Percentiles rank a stretch among this genome's conserved stretches.
Evolutionary conservation across 2,329 filamentous ascomycete species (phyloP).

Genomic region (Aspergillus cejpii): DNA sequence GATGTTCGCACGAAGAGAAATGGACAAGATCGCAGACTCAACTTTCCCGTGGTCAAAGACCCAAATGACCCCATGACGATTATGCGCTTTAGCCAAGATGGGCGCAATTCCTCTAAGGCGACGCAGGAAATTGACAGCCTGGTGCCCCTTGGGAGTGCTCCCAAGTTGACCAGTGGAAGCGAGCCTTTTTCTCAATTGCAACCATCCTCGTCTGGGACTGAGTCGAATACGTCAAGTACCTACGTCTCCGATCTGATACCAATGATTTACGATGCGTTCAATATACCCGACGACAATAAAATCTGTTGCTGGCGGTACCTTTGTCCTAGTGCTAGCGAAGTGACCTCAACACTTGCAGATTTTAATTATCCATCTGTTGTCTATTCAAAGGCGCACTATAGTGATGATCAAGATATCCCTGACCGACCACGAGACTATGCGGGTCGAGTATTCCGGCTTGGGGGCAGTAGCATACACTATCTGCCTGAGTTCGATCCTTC

Average conservation of each 20-base stretch:
- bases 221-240: conserved; percentile 11
- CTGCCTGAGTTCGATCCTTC: conserved; percentile 69
- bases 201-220: conserved; percentile 17
- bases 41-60: conserved; percentile 72
- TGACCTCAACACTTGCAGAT: conserved; percentile 52
- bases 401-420: conserved; percentile 75
- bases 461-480: conserved; percentile 68
- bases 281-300: conserved; percentile 17
- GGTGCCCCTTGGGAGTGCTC: conserved; percentile 1
- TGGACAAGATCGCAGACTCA: conserved; percentile 45
- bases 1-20: conserved; percentile 23
- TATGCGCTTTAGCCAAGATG: conserved; percentile 61
- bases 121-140: conserved; percentile 14
- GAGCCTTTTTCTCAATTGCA: conserved; percentile 15
- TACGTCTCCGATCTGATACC: conserved; percentile 15
- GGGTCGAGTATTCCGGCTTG: conserved; percentile 73
- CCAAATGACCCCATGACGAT: conserved; percentile 58
- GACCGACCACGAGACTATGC: conserved; percentile 73
- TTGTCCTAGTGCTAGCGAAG: conserved; percentile 35
- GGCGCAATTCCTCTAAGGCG: conserved; percentile 47
- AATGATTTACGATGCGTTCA: conserved; percentile 27
- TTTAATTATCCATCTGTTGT: conserved; percentile 59
- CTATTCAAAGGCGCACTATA: conserved; percentile 81
- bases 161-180: conserved; percentile 5
- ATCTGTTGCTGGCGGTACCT: conserved; percentile 23